Conservation (phyloP, 441 rosid species). For the Sinapis alba region DNA sequence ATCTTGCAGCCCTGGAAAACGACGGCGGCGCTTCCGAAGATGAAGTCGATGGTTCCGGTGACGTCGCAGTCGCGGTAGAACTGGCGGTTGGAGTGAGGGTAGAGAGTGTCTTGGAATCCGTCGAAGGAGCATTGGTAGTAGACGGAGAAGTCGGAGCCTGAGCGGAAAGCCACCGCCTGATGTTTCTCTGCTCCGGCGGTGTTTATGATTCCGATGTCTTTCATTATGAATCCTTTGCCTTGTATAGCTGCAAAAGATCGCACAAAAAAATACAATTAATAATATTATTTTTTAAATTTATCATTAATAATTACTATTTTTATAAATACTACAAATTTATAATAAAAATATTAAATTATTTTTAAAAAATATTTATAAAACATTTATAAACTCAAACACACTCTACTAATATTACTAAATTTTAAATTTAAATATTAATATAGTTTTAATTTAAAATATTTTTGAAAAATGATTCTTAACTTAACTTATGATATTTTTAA, state of each 20-base stretch:
- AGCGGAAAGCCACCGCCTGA: constrained; percentile 86
- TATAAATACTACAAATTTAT: too few relatives aligned
- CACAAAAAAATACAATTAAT: too few relatives aligned
- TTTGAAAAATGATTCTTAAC: too few relatives aligned
- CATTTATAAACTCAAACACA: too few relatives aligned
- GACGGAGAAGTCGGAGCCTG: constrained; percentile 70
- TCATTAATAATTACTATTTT: too few relatives aligned
- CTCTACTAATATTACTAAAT: too few relatives aligned
- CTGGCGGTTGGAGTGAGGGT: constrained; percentile 69
- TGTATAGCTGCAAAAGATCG: constrained; percentile 58
- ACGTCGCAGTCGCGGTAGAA: constrained; percentile 76
- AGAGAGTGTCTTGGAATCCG: constrained; percentile 76
- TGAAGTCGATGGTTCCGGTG: constrained; percentile 77
- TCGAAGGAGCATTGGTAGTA: constrained; percentile 58
- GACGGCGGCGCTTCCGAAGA: constrained; percentile 68
- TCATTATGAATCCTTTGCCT: constrained; percentile 71
- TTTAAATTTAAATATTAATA: too few relatives aligned
- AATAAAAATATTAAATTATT: too few relatives aligned
- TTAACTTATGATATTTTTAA: too few relatives aligned
- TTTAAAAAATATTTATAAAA: too few relatives aligned
- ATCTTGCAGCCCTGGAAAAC: constrained; percentile 74
- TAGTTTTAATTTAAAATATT: too few relatives aligned
- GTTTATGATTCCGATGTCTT: constrained; percentile 65
- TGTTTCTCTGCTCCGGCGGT: constrained; percentile 71
- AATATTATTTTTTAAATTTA: too few relatives aligned